A percentile compares a stretch with the other conserved stretches of the same genome.
phyloP scores from a whole-genome alignment of 2,329 filamentous ascomycete genomes.

The Ophiostoma sp. region DNA sequence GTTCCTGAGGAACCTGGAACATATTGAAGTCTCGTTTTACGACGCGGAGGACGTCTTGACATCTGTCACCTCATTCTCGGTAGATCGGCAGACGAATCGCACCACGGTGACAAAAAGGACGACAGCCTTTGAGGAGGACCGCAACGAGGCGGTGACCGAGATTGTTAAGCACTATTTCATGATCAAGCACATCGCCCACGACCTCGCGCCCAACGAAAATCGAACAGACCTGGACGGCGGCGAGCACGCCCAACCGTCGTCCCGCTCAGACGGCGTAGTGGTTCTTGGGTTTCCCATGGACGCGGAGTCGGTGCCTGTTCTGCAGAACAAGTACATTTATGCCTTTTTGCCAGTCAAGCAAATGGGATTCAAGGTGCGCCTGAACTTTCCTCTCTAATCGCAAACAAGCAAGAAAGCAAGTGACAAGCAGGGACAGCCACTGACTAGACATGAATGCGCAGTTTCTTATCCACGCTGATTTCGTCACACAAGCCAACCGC shows the following conservation, averaged over 20 bases:
- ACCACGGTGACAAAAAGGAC: neutral
- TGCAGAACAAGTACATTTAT: constrained; percentile 40
- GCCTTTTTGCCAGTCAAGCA: constrained; percentile 43
- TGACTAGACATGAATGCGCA: constrained; percentile 24
- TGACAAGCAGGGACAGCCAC: neutral
- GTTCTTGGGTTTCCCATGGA: constrained; percentile 44
- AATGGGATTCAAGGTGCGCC: constrained; percentile 36
- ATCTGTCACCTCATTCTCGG: neutral
- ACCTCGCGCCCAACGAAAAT: constrained; percentile 35
- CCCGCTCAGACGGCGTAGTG: constrained; percentile 33
- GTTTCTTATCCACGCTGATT: constrained; percentile 48
- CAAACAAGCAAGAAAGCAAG: no score
- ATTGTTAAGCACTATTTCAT: constrained; percentile 30
- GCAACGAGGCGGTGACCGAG: neutral
- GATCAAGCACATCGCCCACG: constrained; percentile 29
- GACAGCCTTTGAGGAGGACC: neutral
- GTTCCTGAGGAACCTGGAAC: constrained; percentile 39
- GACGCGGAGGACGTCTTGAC: constrained; percentile 21
- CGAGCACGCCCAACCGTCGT: constrained; percentile 18
- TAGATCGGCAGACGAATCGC: constrained; percentile 6
- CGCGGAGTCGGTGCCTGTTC: constrained; percentile 31
- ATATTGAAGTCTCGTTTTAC: constrained; percentile 33
- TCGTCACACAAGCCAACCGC: constrained; percentile 42
- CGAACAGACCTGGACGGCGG: constrained; percentile 32
- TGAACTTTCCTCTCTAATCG: neutral